These are phyloP conservation scores for Cotoneaster glaucophyllus DNA, from an alignment of 306 rosid genomes.

Conservation along the genomic window DNA sequence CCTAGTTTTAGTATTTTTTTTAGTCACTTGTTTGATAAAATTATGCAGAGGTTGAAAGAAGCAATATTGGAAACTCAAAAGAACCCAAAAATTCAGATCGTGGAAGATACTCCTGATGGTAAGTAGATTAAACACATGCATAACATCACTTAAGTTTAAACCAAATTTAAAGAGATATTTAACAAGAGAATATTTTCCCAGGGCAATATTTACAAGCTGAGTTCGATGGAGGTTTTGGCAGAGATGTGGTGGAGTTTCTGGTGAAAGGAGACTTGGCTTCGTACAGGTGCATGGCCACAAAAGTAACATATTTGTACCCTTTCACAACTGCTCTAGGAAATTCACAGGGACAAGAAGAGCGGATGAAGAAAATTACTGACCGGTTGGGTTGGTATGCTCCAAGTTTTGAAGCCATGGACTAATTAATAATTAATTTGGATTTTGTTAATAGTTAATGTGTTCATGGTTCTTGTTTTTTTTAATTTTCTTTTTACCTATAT, in stretches of 20 bases:
- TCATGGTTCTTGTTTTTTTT: no score
- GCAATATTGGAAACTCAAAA: conserved; percentile 80
- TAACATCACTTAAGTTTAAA: not conserved
- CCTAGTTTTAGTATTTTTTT: no score
- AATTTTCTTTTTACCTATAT: no score
- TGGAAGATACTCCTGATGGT: conserved; percentile 71
- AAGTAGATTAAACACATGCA: not conserved
- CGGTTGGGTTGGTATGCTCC: conserved; percentile 89
- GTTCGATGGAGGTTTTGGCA: conserved; percentile 77
- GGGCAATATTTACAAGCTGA: conserved; percentile 82
- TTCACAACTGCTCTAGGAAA: conserved; percentile 90
- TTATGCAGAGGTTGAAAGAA: conserved; percentile 59
- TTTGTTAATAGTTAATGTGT: not conserved
- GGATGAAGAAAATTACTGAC: conserved; percentile 62
- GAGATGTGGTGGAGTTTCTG: conserved; percentile 81
- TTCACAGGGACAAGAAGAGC: conserved; percentile 86
- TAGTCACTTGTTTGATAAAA: not conserved
- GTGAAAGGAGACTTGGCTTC: conserved; percentile 78
- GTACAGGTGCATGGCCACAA: conserved; percentile 70
- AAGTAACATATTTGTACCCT: conserved; percentile 81
- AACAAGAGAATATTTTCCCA: conserved; percentile 19
- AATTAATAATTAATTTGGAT: not conserved
- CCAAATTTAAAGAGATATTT: not conserved
- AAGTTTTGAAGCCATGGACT: conserved; percentile 72
- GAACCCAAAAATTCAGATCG: conserved; percentile 56